Conservation (phyloP, 1,284 basidiomycete species). For the Puccinia novopanici region DNA sequence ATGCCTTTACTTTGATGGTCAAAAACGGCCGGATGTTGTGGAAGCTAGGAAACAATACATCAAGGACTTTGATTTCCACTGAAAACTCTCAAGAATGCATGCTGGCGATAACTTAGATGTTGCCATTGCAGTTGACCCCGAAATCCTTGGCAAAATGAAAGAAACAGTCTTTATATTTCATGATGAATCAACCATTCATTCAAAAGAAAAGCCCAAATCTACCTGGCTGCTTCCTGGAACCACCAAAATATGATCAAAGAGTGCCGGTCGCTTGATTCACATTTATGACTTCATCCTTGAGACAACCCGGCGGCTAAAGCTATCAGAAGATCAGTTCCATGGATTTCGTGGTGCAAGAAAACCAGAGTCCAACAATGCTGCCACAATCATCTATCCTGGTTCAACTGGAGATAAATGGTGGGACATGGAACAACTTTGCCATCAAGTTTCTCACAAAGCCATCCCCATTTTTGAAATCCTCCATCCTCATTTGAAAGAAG, state of each 20-base stretch:
- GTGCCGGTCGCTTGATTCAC: neutral
- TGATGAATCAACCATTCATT: no score
- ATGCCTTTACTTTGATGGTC: no score
- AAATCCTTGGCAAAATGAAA: no score
- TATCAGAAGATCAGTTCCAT: neutral
- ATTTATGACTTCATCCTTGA: no score
- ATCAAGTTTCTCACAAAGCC: constrained; percentile 3
- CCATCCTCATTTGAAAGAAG: neutral
- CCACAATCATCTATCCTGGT: constrained; percentile 4
- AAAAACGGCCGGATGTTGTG: no score
- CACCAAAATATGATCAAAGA: neutral
- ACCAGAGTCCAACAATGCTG: neutral
- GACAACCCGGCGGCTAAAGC: no score
- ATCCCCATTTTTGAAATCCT: constrained; percentile 4
- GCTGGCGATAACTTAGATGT: no score
- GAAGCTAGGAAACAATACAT: no score
- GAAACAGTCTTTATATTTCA: no score
- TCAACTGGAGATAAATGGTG: constrained; percentile 7
- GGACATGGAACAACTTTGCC: constrained; percentile 15
- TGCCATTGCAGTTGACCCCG: no score
- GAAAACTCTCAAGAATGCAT: no score
- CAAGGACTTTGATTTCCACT: no score
- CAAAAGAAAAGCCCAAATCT: constrained; percentile 4
- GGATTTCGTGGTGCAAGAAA: neutral
- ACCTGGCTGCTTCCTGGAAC: constrained; percentile 15